These are phyloP conservation scores for Dalbergia cultrata DNA, from an alignment of 306 rosid genomes.

Conservation along the genomic window DNA sequence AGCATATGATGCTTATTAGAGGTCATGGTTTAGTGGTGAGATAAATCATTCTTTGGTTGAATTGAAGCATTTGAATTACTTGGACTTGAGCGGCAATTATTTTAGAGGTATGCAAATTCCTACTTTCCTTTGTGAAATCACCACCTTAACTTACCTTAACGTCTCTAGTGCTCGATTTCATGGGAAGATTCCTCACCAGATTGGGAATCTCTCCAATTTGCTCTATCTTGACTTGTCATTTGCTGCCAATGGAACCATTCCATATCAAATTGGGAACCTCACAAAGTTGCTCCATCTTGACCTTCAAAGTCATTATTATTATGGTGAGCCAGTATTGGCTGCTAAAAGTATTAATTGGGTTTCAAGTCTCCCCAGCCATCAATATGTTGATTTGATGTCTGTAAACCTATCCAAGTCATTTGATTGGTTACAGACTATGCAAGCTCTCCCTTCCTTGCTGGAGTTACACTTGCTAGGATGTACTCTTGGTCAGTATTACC, in stretches of 20 bases:
- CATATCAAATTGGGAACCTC: slow-evolving; percentile 32
- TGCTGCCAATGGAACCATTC: background rate
- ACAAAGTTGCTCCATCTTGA: slow-evolving; percentile 7
- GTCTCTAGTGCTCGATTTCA: background rate
- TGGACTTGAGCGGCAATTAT: slow-evolving; percentile 13
- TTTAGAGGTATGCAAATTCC: slow-evolving; percentile 22
- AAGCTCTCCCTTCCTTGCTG: slow-evolving; percentile 24
- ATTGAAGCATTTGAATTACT: slow-evolving; percentile 31
- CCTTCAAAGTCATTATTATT: background rate
- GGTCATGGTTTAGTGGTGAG: background rate
- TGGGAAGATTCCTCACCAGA: slow-evolving; percentile 16
- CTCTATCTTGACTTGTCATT: background rate
- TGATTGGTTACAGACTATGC: slow-evolving; percentile 31
- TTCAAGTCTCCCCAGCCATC: background rate
- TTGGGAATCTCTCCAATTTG: slow-evolving; percentile 33
- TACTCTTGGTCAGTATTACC: background rate
- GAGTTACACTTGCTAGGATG: background rate
- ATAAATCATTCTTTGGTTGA: background rate
- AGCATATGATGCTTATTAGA: background rate
- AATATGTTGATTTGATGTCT: background rate
- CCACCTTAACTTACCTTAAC: slow-evolving; percentile 22
- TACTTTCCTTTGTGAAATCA: background rate
- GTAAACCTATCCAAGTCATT: slow-evolving; percentile 7
- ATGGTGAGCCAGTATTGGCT: background rate
- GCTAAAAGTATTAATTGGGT: slow-evolving; percentile 26